Conservation (phyloP, 2,329 filamentous ascomycete species). For the Aspergillus arachidicola region DNA sequence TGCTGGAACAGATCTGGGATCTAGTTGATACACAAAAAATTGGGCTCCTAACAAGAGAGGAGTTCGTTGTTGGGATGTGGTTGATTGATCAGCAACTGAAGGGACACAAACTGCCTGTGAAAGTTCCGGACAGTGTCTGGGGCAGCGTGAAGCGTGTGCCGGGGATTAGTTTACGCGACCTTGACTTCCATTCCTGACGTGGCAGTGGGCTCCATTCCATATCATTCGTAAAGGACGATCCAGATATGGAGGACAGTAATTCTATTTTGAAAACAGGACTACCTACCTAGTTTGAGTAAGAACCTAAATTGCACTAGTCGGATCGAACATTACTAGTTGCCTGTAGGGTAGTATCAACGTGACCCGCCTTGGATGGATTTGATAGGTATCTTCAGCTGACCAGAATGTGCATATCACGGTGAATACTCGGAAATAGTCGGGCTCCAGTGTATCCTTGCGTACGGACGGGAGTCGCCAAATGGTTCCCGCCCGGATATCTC, state of each 20-base stretch:
- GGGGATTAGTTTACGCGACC: slow-evolving; percentile 36
- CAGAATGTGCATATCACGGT: not conserved
- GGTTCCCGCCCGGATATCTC: not conserved
- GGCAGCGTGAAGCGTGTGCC: slow-evolving; percentile 45
- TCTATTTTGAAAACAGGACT: not conserved
- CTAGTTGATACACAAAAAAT: slow-evolving; percentile 44
- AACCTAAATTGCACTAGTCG: slow-evolving; percentile 1
- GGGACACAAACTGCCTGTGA: slow-evolving; percentile 49
- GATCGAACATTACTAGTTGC: not conserved
- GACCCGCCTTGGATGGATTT: not conserved
- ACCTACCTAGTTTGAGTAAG: not conserved
- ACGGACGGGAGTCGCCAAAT: no score
- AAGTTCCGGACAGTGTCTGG: slow-evolving; percentile 52
- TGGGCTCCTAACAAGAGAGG: slow-evolving; percentile 45
- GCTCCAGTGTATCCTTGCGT: not conserved
- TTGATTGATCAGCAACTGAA: slow-evolving; percentile 52
- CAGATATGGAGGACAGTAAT: not conserved
- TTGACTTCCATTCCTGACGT: not conserved
- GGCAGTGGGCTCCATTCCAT: not conserved
- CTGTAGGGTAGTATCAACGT: not conserved
- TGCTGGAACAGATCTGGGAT: slow-evolving; percentile 50
- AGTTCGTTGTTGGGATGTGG: slow-evolving; percentile 56
- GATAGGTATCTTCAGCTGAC: slow-evolving; percentile 2
- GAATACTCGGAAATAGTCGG: not conserved
- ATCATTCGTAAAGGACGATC: not conserved